phyloP scores from a whole-genome alignment of 2,329 filamentous ascomycete species.

The Penicillium sp. region DNA sequence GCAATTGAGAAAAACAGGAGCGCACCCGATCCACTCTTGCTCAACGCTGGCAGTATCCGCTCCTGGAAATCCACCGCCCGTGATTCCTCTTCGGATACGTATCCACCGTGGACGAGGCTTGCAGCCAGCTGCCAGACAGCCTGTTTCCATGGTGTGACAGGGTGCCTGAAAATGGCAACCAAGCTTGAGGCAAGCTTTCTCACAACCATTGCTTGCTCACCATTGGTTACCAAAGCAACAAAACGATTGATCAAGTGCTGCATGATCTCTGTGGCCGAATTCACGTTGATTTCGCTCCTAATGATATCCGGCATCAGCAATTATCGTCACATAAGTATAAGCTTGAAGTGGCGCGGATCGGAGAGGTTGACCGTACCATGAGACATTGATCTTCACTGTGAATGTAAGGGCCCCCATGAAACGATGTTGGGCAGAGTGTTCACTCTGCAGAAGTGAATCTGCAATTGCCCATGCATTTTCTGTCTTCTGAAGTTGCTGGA shows the following conservation, averaged over 20 bases:
- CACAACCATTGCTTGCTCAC: slow-evolving; percentile 41
- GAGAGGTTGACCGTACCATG: slow-evolving; percentile 56
- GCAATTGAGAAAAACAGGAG: slow-evolving; percentile 40
- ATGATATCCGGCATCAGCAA: background rate
- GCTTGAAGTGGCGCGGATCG: background rate
- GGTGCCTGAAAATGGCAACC: slow-evolving; percentile 43
- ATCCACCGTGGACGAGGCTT: slow-evolving; percentile 37
- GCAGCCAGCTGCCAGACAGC: slow-evolving; percentile 36
- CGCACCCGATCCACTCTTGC: slow-evolving; percentile 33
- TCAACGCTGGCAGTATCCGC: slow-evolving; percentile 36
- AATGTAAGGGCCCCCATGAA: slow-evolving; percentile 94
- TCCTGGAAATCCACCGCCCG: slow-evolving; percentile 28
- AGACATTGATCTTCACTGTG: slow-evolving; percentile 91
- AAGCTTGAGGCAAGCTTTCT: slow-evolving; percentile 47
- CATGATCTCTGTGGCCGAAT: slow-evolving; percentile 35
- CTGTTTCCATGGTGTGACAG: slow-evolving; percentile 37
- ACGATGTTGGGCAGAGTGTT: slow-evolving; percentile 67
- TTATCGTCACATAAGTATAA: background rate
- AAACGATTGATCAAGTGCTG: slow-evolving; percentile 43
- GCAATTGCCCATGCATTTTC: slow-evolving; percentile 82
- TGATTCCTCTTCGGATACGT: slow-evolving; percentile 33
- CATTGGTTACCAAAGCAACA: slow-evolving; percentile 37
- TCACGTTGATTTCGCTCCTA: slow-evolving; percentile 37
- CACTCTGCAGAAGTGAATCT: slow-evolving; percentile 66
- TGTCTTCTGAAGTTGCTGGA: slow-evolving; percentile 76